Conservation (phyloP, 345 rosid genomes). For the Rhodamnia argentea region DNA sequence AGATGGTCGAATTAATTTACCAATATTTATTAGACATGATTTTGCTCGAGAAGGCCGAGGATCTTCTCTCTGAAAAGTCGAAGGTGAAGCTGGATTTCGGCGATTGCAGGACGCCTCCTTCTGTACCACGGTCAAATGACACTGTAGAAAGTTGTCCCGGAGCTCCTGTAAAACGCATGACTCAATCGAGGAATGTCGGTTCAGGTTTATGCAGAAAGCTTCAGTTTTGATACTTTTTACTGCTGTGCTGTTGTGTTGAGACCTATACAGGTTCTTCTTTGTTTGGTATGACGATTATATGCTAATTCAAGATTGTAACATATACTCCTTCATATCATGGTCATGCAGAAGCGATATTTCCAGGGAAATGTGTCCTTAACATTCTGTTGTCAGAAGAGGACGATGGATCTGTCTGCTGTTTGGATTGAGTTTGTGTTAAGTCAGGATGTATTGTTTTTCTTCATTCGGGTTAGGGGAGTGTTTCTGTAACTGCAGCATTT, state of each 20-base stretch:
- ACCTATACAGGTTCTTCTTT: background rate
- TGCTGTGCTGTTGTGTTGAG: background rate
- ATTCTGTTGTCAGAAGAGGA: background rate
- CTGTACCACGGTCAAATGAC: constrained; percentile 14
- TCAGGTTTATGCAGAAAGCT: constrained; percentile 46
- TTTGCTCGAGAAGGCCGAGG: constrained; percentile 26
- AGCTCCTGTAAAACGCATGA: constrained; percentile 40
- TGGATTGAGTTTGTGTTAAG: background rate
- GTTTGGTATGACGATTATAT: background rate
- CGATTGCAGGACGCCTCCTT: constrained; percentile 32
- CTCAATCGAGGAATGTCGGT: constrained; percentile 22
- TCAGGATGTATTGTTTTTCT: background rate
- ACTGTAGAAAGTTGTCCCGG: constrained; percentile 43
- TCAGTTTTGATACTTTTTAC: constrained; percentile 21
- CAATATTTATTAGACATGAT: constrained; percentile 41
- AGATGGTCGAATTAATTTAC: constrained; percentile 42
- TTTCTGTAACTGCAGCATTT: background rate
- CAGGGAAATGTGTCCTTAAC: background rate
- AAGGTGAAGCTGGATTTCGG: constrained; percentile 13
- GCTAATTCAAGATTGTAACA: constrained; percentile 1
- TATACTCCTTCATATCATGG: background rate
- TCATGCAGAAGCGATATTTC: background rate
- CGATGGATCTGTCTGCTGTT: background rate
- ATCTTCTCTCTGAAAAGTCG: constrained; percentile 15
- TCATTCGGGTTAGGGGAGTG: background rate